A percentile compares a stretch with the other conserved stretches of the same genome.
Evolutionary conservation across 1,284 basidiomycete species (phyloP).

Genomic region (Exobasidium rhododendri): DNA sequence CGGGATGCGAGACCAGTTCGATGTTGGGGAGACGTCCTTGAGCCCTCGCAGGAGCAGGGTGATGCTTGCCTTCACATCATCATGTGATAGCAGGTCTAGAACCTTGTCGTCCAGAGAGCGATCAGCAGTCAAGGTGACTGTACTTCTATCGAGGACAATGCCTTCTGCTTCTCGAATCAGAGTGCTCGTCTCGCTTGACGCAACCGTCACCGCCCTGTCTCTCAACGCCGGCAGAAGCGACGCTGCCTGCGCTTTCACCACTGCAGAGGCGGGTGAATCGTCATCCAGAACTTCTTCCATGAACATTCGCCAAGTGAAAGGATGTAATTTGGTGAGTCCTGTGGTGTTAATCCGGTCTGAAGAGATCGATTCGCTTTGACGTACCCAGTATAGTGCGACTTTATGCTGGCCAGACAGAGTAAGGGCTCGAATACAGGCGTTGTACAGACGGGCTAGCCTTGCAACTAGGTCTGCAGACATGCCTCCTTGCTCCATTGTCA

Average conservation of each 20-base stretch:
- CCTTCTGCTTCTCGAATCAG: neutral
- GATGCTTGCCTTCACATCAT: neutral
- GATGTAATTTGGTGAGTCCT: neutral
- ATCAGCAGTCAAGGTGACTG: neutral
- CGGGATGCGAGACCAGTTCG: neutral
- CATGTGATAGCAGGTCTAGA: neutral
- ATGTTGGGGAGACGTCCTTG: neutral
- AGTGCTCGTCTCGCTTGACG: neutral
- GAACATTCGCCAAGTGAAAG: neutral
- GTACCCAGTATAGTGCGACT: neutral
- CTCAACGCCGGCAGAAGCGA: neutral
- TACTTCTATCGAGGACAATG: neutral
- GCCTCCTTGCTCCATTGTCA: neutral
- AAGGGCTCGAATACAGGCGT: neutral
- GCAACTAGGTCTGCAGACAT: neutral
- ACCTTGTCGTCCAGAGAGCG: neutral
- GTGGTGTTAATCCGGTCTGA: neutral
- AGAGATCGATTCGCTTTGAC: neutral
- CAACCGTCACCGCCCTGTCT: neutral
- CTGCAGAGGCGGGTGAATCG: neutral
- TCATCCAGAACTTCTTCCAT: neutral
- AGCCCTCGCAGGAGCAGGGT: neutral
- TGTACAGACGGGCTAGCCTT: neutral
- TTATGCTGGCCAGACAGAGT: neutral
- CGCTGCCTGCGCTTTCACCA: neutral